A percentile compares a stretch with the other conserved stretches of the same genome.
phyloP scores from a whole-genome alignment of 257 asterid genomes.

The Ballota nigra region DNA sequence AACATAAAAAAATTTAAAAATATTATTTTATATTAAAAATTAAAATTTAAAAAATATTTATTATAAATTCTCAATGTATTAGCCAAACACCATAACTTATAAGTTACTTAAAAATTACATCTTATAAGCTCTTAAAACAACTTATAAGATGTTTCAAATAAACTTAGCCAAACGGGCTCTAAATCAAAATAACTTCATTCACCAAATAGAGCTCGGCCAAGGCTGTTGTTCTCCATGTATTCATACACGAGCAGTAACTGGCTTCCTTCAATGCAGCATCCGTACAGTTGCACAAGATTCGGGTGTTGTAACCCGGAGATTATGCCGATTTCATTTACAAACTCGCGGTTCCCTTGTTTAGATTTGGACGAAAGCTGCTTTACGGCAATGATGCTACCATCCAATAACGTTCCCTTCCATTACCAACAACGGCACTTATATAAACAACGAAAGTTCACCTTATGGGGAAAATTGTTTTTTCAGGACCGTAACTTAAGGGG shows the following conservation, averaged over 20 bases:
- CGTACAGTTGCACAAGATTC: constrained; percentile 58
- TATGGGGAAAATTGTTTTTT: no score
- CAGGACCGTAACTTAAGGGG: no score
- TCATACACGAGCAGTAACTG: constrained; percentile 65
- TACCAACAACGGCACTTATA: neutral
- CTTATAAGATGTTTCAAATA: no score
- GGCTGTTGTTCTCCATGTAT: constrained; percentile 66
- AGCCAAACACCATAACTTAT: no score
- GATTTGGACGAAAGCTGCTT: constrained; percentile 64
- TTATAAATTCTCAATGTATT: no score
- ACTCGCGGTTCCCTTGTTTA: constrained; percentile 65
- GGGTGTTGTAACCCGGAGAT: constrained; percentile 64
- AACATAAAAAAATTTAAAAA: no score
- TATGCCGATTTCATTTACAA: constrained; percentile 63
- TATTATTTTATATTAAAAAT: no score
- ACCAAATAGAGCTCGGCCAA: constrained; percentile 62
- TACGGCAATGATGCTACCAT: constrained; percentile 59
- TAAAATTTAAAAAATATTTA: no score
- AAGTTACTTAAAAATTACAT: no score
- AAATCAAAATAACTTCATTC: neutral
- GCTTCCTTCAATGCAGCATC: constrained; percentile 67
- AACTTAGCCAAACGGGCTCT: no score
- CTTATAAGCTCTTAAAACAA: no score
- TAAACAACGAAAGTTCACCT: neutral
- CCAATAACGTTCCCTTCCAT: constrained; percentile 51